These are phyloP conservation scores for Tulasnella sp. DNA, from an alignment of 768 basidiomycete genomes.

Conservation along the genomic window DNA sequence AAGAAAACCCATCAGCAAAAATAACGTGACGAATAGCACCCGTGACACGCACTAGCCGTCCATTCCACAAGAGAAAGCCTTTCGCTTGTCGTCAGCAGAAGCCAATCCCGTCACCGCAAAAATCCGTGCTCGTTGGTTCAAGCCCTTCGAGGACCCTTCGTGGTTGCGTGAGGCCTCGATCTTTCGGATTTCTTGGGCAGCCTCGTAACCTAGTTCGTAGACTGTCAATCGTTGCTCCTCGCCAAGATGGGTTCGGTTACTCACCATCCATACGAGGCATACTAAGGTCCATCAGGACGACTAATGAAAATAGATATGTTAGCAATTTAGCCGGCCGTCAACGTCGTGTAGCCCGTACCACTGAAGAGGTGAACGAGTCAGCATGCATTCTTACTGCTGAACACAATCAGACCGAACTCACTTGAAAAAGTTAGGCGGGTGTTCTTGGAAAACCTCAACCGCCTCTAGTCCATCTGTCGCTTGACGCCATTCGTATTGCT, in stretches of 20 bases:
- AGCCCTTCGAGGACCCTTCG: constrained; percentile 37
- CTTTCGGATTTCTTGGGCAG: constrained; percentile 75
- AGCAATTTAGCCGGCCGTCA: background rate
- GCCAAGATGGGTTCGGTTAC: constrained; percentile 29
- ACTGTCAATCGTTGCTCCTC: background rate
- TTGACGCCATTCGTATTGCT: constrained; percentile 72
- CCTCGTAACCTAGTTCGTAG: constrained; percentile 61
- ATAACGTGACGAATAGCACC: constrained; percentile 12
- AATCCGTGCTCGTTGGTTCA: constrained; percentile 45
- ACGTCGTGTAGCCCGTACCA: background rate
- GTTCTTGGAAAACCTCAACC: constrained; percentile 61
- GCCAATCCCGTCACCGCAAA: constrained; percentile 92
- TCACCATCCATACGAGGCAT: constrained; percentile 91
- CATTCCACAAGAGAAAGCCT: constrained; percentile 88
- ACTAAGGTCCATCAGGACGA: constrained; percentile 81
- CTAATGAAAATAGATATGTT: constrained; percentile 42
- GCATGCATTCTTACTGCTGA: background rate
- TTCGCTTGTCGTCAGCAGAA: constrained; percentile 75
- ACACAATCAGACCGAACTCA: constrained; percentile 43
- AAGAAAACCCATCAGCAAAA: background rate
- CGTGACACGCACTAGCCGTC: constrained; percentile 78
- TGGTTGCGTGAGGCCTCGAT: constrained; percentile 53
- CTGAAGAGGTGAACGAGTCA: constrained; percentile 25
- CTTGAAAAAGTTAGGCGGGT: constrained; percentile 77
- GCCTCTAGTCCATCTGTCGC: constrained; percentile 84